Evolutionary conservation across 306 rosid genomes (phyloP), one percentile per base, ranked within the genome.

Genomic region (Sindora glabra): DNA sequence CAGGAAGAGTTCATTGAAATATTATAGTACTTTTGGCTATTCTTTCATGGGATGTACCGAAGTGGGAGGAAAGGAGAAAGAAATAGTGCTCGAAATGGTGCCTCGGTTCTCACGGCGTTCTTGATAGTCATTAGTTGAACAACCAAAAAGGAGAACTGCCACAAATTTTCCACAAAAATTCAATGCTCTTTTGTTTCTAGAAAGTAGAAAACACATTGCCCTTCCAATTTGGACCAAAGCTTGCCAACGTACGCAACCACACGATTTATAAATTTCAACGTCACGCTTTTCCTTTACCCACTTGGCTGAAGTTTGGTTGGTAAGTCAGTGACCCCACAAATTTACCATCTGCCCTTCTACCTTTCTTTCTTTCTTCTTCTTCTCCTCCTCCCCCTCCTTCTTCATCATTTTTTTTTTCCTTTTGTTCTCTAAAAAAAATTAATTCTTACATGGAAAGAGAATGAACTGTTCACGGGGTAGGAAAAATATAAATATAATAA

Each of bases 71-170:
- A 14, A 38, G 22, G 30, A 22, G 9, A 27, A 14, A 1, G 26
- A 45, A n/a, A 1, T 0, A 38, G 44, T 13, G 8, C 39, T 34
- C 21, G 4, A 5, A 48, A 17, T 4, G 29, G 52, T 57, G 49
- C 73, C 60, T 58, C 68, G 64, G 45, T 45, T 68, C 49, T 51
- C 73, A 13, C 79, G 58, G 64, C 79, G 57, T 54, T 59, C 21
- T 52, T 76, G 76, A 56, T 64, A 72, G 82, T 72, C 77, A 72
- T 75, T 78, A 78, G 90, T 78, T 77, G 70, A 86, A 84, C 95
- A 81, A 81, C 86, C 91, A 62, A 65, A 49, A 74, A 55, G 69
- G 56, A 66, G 6, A 53, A 64, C 29, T 40, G 42, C 65, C 25
- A 8, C 30, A 32, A 32, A 59, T 27, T 72, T 60, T 71, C 75